Evolutionary conservation across 352 stramenopile genomes (phyloP).

Genomic region (Plasmopara halstedii): DNA sequence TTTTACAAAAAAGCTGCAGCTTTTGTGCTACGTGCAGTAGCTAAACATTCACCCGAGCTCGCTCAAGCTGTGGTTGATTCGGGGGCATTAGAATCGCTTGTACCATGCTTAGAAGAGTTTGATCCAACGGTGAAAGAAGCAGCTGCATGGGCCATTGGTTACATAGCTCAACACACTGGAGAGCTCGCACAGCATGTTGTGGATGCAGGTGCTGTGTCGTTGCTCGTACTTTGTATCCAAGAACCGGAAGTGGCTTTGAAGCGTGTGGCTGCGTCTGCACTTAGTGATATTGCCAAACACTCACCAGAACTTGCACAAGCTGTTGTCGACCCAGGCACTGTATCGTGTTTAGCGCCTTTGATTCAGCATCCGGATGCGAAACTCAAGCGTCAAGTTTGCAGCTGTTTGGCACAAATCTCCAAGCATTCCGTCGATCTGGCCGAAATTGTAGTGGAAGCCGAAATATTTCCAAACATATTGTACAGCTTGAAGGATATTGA

Average conservation of each 20-base stretch:
- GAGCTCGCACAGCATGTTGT: conserved; percentile 92
- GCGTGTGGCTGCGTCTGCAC: conserved; percentile 87
- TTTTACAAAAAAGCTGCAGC: conserved; percentile 95
- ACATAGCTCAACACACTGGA: conserved; percentile 92
- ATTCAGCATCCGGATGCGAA: conserved; percentile 93
- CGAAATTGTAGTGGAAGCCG: conserved; percentile 93
- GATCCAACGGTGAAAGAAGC: conserved; percentile 93
- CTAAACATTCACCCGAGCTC: conserved; percentile 92
- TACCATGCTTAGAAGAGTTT: conserved; percentile 93
- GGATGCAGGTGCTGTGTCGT: conserved; percentile 87
- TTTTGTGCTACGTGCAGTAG: conserved; percentile 90
- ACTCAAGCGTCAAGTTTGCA: conserved; percentile 88
- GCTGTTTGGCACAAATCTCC: conserved; percentile 90
- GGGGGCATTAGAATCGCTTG: conserved; percentile 86
- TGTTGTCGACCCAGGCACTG: conserved; percentile 89
- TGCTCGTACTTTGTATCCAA: conserved; percentile 94
- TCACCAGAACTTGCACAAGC: conserved; percentile 91
- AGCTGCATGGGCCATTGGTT: conserved; percentile 92
- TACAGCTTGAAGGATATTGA: conserved; percentile 94
- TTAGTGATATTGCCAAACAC: conserved; percentile 94
- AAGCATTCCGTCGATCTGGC: conserved; percentile 94
- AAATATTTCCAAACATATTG: conserved; percentile 95
- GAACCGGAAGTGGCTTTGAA: conserved; percentile 94
- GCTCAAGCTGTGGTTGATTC: conserved; percentile 92
- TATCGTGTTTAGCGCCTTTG: conserved; percentile 90